Conservation (phyloP, 441 rosid species). For the Jatropha multifida region DNA sequence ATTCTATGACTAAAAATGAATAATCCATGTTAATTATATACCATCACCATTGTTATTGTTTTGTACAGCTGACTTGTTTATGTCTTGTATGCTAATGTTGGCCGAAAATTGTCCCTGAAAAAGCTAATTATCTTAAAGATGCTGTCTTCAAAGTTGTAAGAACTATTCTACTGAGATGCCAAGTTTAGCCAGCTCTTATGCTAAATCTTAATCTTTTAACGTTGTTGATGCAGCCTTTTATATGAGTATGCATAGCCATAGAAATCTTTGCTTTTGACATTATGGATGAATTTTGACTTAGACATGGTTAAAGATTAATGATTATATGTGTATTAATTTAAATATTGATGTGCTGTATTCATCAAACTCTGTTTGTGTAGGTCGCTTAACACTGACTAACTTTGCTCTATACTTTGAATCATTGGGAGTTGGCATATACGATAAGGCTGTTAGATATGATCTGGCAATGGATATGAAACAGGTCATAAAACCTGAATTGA, state of each 20-base stretch:
- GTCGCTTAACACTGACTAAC: slow-evolving; percentile 82
- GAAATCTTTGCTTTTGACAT: neutral
- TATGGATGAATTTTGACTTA: slow-evolving; percentile 14
- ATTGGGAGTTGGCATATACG: slow-evolving; percentile 75
- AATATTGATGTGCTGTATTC: slow-evolving; percentile 16
- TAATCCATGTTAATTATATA: neutral
- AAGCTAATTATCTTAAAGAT: too few species aligned
- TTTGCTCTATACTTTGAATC: slow-evolving; percentile 82
- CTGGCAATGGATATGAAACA: slow-evolving; percentile 70
- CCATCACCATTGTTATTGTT: neutral
- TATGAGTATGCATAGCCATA: neutral
- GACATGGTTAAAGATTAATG: slow-evolving; percentile 20
- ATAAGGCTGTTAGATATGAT: slow-evolving; percentile 79
- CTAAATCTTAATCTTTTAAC: neutral
- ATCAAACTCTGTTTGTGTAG: slow-evolving; percentile 43
- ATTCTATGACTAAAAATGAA: neutral
- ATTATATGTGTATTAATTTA: neutral
- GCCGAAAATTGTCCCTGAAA: too few species aligned
- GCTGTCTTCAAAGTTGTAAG: neutral
- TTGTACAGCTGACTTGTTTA: neutral
- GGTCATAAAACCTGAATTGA: slow-evolving; percentile 83
- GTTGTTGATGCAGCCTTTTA: neutral
- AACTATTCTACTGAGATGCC: neutral
- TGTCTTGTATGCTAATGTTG: neutral
- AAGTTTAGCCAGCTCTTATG: neutral